Conservation (phyloP, 306 rosid species). For the Dryas drummondii region DNA sequence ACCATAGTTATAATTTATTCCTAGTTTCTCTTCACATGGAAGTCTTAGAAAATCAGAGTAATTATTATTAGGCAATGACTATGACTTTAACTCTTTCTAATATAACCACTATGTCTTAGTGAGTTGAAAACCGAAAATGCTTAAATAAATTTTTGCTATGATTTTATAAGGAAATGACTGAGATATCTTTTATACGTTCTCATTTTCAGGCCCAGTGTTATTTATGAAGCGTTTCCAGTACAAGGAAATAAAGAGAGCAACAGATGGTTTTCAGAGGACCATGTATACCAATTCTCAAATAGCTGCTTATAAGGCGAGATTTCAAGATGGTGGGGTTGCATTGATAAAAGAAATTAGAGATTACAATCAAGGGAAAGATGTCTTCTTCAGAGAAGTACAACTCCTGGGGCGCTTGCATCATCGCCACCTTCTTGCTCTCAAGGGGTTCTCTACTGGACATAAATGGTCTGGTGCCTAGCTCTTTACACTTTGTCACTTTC, state of each 20-base stretch:
- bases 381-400: constrained; percentile 67
- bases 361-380: constrained; percentile 42
- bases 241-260: constrained; percentile 69
- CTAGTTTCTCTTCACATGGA: background rate
- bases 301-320: constrained; percentile 69
- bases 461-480: constrained; percentile 53
- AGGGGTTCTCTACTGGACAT: constrained; percentile 61
- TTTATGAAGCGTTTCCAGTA: constrained; percentile 62
- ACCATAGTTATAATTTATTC: background rate
- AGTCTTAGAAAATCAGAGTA: background rate
- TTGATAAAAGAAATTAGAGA: constrained; percentile 71
- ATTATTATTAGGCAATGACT: background rate
- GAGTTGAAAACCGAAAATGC: background rate
- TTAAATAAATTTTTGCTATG: background rate
- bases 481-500: background rate
- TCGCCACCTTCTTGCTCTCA: constrained; percentile 84
- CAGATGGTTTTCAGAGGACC: constrained; percentile 66
- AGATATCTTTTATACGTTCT: constrained; percentile 20
- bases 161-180: background rate
- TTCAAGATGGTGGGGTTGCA: constrained; percentile 56
- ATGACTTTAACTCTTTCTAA: background rate
- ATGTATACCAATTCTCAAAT: constrained; percentile 55
- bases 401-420: constrained; percentile 85
- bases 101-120: background rate
- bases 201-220: constrained; percentile 49